Base-by-base conservation (phyloP, 1,284 basidiomycete genomes). In the Pseudozyma hubeiensis region DNA sequence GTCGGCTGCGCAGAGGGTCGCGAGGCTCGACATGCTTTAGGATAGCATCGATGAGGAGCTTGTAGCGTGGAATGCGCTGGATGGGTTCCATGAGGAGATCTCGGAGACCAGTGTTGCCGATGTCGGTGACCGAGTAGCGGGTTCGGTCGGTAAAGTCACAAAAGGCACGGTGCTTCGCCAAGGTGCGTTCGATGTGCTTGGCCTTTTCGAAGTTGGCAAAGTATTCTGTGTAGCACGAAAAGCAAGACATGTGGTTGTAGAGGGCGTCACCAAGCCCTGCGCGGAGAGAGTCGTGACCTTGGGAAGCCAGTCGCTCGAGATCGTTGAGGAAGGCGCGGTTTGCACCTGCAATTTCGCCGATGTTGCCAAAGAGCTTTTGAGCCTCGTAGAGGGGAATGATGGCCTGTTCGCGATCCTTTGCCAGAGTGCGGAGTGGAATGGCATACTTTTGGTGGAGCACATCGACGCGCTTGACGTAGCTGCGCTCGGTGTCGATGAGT, bases 21-120 rank as follows among this genome's bases (percentile, higher is more conserved):
- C 63, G 57, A 7, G 64, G 53, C 7, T 80, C 74, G 34, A 84
- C 63, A 35, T 78, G 65, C 45, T 70, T 65, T 29, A 83, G 40
- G 14, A 84, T 64, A n/a, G 75, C 79, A 73, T 93, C 91, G 85
- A 97, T 93, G 70, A 99, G 88, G 29, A 99, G 88, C 2, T 93
- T 97, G 85, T 99, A 99, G 60, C 96, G 88, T 1, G 97, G 95
- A 72, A 99, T 93, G 31, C 97, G 91, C 84, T 99, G 97, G n/a
- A 98, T 93, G n/a, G 97, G 97, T 81, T 99, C 97, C 90, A 98
- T 97, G 44, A 99, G 88, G 44, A 99, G 89, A 85, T 99, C 96
- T 19, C 93, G 90, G 43, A 99, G 87, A 13, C 96, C 82, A 0
- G 77, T 70, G 63, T 94, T 96, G 72, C 88, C 90, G 39, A 90